Percentiles rank a stretch among this genome's conserved stretches.
Conservation (phyloP, 208 protist genomes). For the Naegleria lovaniensis region DNA sequence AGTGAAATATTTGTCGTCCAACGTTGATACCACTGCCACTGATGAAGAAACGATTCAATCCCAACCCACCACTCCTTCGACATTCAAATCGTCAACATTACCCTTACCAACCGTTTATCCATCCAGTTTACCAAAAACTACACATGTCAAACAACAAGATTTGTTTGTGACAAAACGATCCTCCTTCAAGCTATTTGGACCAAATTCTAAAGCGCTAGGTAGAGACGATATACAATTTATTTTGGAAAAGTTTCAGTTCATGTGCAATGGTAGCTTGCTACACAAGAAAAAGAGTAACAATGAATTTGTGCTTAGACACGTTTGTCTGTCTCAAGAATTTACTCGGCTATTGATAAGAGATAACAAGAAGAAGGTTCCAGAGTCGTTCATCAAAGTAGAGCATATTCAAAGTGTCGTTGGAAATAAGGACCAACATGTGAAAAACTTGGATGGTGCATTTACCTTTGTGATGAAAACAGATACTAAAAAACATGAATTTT, state of each 20-base stretch:
- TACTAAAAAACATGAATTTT: not conserved
- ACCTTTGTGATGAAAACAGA: not conserved
- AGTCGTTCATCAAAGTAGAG: slow-evolving; percentile 19
- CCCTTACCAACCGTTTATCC: too few species aligned
- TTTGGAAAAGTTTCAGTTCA: not conserved
- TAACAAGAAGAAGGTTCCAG: slow-evolving; percentile 27
- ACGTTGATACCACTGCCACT: too few species aligned
- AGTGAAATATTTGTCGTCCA: too few species aligned
- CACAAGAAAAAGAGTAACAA: not conserved
- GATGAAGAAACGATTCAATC: too few species aligned
- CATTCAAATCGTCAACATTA: not conserved
- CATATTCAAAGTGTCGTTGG: not conserved
- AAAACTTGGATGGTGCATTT: not conserved
- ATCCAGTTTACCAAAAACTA: too few species aligned
- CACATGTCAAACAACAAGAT: too few species aligned
- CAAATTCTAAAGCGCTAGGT: not conserved
- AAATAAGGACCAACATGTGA: not conserved
- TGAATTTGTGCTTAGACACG: not conserved
- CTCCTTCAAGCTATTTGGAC: not conserved
- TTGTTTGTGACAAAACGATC: too few species aligned
- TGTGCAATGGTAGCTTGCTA: not conserved
- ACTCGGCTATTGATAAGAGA: slow-evolving; percentile 24
- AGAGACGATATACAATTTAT: not conserved
- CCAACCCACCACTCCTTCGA: not conserved
- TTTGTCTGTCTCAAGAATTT: slow-evolving; percentile 14